A percentile compares a stretch with the other conserved stretches of the same genome.
Conservation (phyloP, 208 protist genomes). For the Trypanosoma rangeli region DNA sequence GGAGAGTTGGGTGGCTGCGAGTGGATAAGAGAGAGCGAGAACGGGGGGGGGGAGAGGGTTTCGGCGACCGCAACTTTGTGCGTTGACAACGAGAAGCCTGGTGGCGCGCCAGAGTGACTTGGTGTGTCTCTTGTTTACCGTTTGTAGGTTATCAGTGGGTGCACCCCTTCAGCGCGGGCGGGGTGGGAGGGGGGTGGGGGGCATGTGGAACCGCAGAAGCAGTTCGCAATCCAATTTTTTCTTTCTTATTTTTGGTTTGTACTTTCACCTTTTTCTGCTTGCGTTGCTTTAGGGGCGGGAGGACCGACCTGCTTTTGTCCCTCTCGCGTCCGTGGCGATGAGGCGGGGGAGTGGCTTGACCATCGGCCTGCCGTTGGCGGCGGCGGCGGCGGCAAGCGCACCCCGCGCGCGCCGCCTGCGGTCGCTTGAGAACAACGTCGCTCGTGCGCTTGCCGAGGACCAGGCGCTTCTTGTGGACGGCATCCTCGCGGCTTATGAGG, state of each 20-base stretch:
- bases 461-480: constrained; percentile 18
- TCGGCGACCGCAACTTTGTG: too few species aligned
- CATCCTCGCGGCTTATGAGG: constrained; percentile 8
- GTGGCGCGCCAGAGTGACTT: too few species aligned
- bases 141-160: too few species aligned
- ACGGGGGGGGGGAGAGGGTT: too few species aligned
- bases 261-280: neutral
- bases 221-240: neutral
- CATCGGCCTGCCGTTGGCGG: too few species aligned
- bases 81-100: too few species aligned
- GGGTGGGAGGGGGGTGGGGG: too few species aligned
- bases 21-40: too few species aligned
- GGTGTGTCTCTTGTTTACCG: too few species aligned
- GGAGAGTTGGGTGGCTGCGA: too few species aligned
- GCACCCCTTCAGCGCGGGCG: too few species aligned
- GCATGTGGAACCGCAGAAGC: neutral
- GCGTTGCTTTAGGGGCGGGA: neutral
- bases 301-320: neutral
- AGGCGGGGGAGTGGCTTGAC: neutral
- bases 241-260: neutral
- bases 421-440: constrained; percentile 4
- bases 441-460: constrained; percentile 13
- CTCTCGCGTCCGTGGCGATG: neutral
- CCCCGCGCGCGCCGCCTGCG: neutral
- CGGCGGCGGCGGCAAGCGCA: too few species aligned